Percentiles rank a stretch among this genome's conserved stretches.
Conservation (phyloP, 495 filamentous ascomycete genomes). For the Pseudoneurospora amorphoporcata region DNA sequence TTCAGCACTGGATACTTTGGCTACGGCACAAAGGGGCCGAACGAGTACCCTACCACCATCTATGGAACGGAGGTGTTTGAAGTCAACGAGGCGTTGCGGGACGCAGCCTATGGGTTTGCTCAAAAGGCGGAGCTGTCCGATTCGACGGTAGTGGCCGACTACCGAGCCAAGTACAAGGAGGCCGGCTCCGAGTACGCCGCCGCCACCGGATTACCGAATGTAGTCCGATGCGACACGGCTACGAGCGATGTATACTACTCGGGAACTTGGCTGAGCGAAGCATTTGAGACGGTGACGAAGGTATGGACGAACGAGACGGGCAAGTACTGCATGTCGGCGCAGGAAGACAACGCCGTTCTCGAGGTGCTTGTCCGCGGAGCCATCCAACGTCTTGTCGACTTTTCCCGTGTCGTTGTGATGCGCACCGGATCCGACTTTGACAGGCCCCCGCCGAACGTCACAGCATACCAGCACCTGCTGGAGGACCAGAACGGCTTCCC, state of each 20-base stretch:
- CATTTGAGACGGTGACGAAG: slow-evolving; percentile 55
- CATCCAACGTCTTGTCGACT: slow-evolving; percentile 47
- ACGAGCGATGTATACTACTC: slow-evolving; percentile 67
- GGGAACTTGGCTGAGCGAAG: slow-evolving; percentile 47
- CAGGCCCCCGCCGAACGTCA: slow-evolving; percentile 48
- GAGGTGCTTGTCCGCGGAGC: slow-evolving; percentile 56
- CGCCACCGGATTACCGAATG: slow-evolving; percentile 41
- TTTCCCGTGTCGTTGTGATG: slow-evolving; percentile 61
- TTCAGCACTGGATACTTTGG: slow-evolving; percentile 59
- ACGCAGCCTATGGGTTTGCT: slow-evolving; percentile 47
- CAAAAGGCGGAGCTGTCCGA: slow-evolving; percentile 46
- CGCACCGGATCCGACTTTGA: slow-evolving; percentile 66
- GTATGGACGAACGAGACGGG: slow-evolving; percentile 59
- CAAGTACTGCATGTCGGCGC: slow-evolving; percentile 58
- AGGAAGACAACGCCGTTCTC: slow-evolving; percentile 67
- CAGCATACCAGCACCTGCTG: slow-evolving; percentile 46
- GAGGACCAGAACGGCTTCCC: slow-evolving; percentile 51
- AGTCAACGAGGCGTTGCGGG: slow-evolving; percentile 51
- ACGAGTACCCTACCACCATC: slow-evolving; percentile 50
- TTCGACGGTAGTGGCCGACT: slow-evolving; percentile 38
- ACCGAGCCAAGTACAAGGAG: slow-evolving; percentile 46
- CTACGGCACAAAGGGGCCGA: slow-evolving; percentile 42
- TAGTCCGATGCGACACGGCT: slow-evolving; percentile 57
- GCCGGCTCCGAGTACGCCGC: slow-evolving; percentile 36
- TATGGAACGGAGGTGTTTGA: slow-evolving; percentile 77